phyloP scores from a whole-genome alignment of 1,284 basidiomycete genomes.

The Rhodofomes roseus region DNA sequence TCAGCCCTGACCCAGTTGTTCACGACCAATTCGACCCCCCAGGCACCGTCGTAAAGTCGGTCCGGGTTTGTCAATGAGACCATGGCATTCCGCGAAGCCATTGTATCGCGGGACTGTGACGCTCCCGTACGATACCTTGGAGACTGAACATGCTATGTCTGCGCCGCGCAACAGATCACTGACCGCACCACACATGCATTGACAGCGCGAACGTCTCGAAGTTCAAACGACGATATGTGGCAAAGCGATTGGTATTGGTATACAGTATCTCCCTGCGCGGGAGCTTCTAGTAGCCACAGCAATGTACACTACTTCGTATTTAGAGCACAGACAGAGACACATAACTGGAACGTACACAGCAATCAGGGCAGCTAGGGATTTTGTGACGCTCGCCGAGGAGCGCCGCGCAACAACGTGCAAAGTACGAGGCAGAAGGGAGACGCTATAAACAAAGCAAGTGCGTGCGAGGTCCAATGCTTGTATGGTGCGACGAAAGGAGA shows the following conservation, averaged over 20 bases:
- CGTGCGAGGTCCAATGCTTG: not conserved
- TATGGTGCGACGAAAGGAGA: not conserved
- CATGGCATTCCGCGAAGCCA: too few species aligned
- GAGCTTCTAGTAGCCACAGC: conserved; percentile 2
- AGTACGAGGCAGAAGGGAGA: not conserved
- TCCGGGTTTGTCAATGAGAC: too few species aligned
- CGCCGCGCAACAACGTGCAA: not conserved
- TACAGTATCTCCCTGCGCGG: not conserved
- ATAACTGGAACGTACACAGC: not conserved
- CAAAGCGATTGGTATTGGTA: not conserved
- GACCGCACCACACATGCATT: too few species aligned
- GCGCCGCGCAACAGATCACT: too few species aligned
- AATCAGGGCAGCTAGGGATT: not conserved
- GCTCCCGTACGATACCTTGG: too few species aligned
- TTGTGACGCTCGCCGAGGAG: not conserved
- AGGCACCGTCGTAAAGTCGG: too few species aligned
- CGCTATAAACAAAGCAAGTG: not conserved
- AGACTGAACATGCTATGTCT: too few species aligned
- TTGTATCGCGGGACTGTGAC: too few species aligned
- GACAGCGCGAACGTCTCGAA: not conserved
- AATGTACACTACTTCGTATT: not conserved
- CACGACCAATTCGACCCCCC: too few species aligned
- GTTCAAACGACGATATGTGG: not conserved
- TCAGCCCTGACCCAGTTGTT: too few species aligned
- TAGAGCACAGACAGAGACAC: not conserved